Base-by-base conservation (phyloP, 192 early-diverging fungal species). In the Coemansia asiatica region DNA sequence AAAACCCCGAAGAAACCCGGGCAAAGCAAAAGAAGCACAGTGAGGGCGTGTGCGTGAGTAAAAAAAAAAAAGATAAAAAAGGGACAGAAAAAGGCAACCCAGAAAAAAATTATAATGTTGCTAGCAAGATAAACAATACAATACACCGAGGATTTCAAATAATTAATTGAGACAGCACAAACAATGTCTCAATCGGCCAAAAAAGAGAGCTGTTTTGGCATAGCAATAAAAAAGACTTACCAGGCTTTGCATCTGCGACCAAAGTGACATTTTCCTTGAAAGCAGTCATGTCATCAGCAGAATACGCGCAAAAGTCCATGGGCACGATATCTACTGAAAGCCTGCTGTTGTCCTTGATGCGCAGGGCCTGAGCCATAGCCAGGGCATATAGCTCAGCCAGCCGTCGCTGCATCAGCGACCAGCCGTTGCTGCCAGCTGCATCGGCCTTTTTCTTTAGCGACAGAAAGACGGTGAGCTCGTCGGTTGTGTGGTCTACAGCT, bases 381-480 rank as follows among this genome's bases (percentile, higher is more conserved):
- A 68, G 35, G 4, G 65, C 67, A 35, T 81, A 81, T 22, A 81
- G 65, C 54, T 81, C 78, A 19, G 78, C 68, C 9, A 81, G 49
- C 10, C 72, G 78, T 18, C 67, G 72, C 64, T 81, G 78, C 78
- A 81, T 75, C 47, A 66, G 68, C 56, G 66, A 58, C 78, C 78
- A 81, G 5, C 78, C 78, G 22, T 12, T 33, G 36, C 19, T 54
- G 4, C 26, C 49, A 19, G 22, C 62, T 0, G 63, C 35, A n/a
- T 31, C 12, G 18, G 16, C 10, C 4, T 60, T 49, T 16, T 63
- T 47, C 28, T 35, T 28, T 5, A 81, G 56, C 9, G 72, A 12
- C 21, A 72, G 25, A 65, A 81, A 75, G 15, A 81, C 66, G 0
- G 72, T 75, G 40, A 81, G 69, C 44, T 81, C 66, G 0, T 69